Evolutionary conservation across 177 flowering plant genomes (phyloP).

Genomic region (Telopea speciosissima): DNA sequence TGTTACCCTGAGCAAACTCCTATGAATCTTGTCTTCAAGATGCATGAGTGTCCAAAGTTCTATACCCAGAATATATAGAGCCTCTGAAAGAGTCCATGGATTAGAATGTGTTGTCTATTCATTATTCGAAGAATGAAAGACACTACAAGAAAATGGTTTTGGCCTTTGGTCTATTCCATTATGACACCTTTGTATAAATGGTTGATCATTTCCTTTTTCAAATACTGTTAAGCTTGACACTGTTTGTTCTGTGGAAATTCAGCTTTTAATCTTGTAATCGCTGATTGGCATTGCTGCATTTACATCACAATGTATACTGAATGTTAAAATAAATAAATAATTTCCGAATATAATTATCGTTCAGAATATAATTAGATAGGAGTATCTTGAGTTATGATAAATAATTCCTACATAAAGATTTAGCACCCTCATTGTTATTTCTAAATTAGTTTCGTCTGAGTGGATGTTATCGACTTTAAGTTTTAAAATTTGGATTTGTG

Average conservation of each 20-base stretch:
- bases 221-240: not conserved
- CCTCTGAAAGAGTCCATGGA: not conserved
- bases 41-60: not conserved
- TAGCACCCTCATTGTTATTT: not conserved
- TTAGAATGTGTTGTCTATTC: not conserved
- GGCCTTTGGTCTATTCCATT: not conserved
- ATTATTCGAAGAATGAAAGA: not conserved
- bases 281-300: not conserved
- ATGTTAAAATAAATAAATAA: no score
- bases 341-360: not conserved
- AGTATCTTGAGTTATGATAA: conserved; percentile 1
- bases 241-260: not conserved
- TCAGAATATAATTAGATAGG: not conserved
- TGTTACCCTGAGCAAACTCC: not conserved
- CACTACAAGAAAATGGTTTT: no score
- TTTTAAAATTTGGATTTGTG: conserved; percentile 4
- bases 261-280: not conserved
- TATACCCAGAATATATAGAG: not conserved
- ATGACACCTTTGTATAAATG: not conserved
- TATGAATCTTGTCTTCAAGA: not conserved
- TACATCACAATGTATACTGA: not conserved
- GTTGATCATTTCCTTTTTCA: not conserved
- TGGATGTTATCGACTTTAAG: not conserved
- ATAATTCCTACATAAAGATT: not conserved
- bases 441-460: not conserved